Evolutionary conservation across 345 rosid genomes (phyloP), one percentile per base, ranked within the genome.

Genomic region (Streptanthus diversifolius): DNA sequence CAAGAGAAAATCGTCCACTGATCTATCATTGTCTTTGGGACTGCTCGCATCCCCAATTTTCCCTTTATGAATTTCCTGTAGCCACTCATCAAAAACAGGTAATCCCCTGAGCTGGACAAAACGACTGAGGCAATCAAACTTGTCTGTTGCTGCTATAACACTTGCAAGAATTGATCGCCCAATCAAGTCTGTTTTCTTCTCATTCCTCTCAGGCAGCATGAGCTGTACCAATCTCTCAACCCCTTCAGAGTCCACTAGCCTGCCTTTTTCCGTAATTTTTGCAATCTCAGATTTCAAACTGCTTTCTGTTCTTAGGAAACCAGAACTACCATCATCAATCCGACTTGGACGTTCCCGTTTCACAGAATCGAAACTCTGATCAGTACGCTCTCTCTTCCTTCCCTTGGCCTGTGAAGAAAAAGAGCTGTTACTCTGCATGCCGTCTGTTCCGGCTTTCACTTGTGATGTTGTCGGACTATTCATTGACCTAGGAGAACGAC

Each of bases 41-140:
- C 90, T 70, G 52, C 80, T 44, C 75, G 71, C 85, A 79, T 91
- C 91, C 48, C 97, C 92, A 58, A 81, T 62, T 80, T 89, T 91
- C 68, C 97, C 96, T 77, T 83, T 91, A 58, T 91, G 98, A 61
- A 91, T 82, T 79, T 93, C 97, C 80, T 93, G 98, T 14, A 93
- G 90, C 98, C 98, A 93, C 54, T 88, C 98, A 81, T 93, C 98
- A 76, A 91, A 85, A 3, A 89, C 89, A 49, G 89, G 84, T 73
- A 91, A 80, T 36, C 98, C 98, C 83, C 73, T 86, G 5, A 83
- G 90, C 85, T 87, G 96, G 52, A 93, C 93, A 76, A 93, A 93
- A 51, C 71, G 77, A 71, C 72, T 75, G 41, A 93, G 96, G 74
- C 96, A 93, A 47, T 91, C 97, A 68, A 80, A 49, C 81, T 85